These are phyloP conservation scores for Ceratobasidium sp. DNA, from an alignment of 1,284 basidiomycete species.

Conservation along the genomic window DNA sequence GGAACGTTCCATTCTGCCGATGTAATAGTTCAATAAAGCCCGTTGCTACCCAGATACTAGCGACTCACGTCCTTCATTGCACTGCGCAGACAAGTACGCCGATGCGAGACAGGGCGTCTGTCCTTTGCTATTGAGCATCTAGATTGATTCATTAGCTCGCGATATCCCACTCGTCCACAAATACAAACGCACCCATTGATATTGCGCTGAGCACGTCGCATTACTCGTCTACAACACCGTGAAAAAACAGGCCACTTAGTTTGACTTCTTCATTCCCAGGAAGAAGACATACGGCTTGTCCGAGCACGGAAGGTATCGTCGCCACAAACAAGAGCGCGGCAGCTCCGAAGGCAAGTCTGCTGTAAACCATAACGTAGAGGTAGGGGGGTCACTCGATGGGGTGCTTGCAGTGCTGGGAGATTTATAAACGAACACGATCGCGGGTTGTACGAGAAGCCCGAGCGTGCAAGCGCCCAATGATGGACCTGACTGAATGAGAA, in stretches of 20 bases:
- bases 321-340: slow-evolving; percentile 19
- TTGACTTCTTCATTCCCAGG: not conserved
- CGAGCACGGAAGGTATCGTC: slow-evolving; percentile 6
- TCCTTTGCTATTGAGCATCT: slow-evolving; percentile 44
- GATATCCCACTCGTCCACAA: not conserved
- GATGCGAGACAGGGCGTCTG: slow-evolving; percentile 46
- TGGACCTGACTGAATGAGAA: not conserved
- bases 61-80: slow-evolving; percentile 41
- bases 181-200: slow-evolving; percentile 37
- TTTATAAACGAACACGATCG: not conserved
- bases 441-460: not conserved
- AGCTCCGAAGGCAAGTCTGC: not conserved
- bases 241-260: not conserved
- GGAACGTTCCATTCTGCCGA: slow-evolving; percentile 41
- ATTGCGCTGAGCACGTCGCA: slow-evolving; percentile 17
- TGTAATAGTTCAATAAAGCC: not conserved
- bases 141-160: not conserved
- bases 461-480: slow-evolving; percentile 8
- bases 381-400: not conserved
- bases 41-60: not conserved
- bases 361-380: slow-evolving; percentile 8
- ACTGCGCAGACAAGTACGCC: slow-evolving; percentile 42
- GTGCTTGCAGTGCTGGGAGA: not conserved
- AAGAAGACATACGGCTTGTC: slow-evolving; percentile 21
- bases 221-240: slow-evolving; percentile 34